Evolutionary conservation across 2,329 filamentous ascomycete genomes (phyloP), one percentile per base, ranked within the genome.

Genomic region (Diplodia scrobiculata): DNA sequence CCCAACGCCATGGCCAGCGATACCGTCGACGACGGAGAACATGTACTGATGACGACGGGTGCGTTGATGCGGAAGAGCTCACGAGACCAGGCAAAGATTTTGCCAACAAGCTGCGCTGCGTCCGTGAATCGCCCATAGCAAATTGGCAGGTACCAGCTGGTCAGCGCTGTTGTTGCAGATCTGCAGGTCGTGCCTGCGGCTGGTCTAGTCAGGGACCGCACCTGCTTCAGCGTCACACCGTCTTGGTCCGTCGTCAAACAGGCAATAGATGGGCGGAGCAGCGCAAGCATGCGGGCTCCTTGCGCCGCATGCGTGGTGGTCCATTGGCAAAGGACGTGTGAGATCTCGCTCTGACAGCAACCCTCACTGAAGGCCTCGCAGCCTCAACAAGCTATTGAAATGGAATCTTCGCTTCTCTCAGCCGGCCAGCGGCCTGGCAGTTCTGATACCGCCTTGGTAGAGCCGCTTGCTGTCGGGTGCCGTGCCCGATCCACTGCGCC

Each of bases 31-130:
- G 58, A 36, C 48, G 58, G 21, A 45, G 41, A 45, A 45, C 41
- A 45, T 45, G n/a, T n/a, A 62, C 48, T 50, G 27, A 50, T 62
- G 58, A 62, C 45, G 58, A 48, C 32, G 32, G 19, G 41, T 14
- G 19, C 9, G 54, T 59, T 27, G 34, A 32, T 59, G 54, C 54
- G 11, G 9, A 13, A 45, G 41, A 5, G 58, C 45, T 50, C 58
- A 62, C 58, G 58, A 62, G 58, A 62, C 58, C 58, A 29, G 11
- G 25, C 41, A 62, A 59, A 51, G 58, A 50, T 62, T 62, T 62
- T 62, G 58, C 41, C 58, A 50, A 47, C 58, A 36, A 17, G 25
- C 25, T 36, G 27, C 58, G 17, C 27, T 34, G 41, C 58, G 58
- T 17, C 41, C 41, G 58, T 50, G 58, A 47, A 38, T 14, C 21